A percentile compares a stretch with the other conserved stretches of the same genome.
Evolutionary conservation across 164 flowering plant species (phyloP).

Genomic region (Buxus sempervirens): DNA sequence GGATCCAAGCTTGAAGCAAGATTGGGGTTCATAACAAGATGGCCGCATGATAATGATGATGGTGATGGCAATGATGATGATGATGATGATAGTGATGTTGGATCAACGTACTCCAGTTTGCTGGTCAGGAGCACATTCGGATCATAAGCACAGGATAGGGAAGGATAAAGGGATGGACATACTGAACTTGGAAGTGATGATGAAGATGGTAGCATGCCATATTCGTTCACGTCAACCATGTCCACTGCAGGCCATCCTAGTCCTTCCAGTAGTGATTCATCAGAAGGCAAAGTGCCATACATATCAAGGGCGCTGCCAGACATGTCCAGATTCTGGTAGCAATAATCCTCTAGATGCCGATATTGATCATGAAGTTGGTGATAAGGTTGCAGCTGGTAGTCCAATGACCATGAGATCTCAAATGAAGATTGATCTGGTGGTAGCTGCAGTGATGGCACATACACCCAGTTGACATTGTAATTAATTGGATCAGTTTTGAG

Average conservation of each 20-base stretch:
- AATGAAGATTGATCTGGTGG: conserved; percentile 11
- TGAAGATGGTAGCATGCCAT: conserved; percentile 19
- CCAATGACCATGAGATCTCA: conserved; percentile 25
- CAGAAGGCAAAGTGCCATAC: conserved; percentile 2
- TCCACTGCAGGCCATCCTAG: conserved; percentile 25
- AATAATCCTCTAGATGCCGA: conserved; percentile 6
- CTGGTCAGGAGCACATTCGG: conserved; percentile 6
- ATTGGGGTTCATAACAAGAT: conserved; percentile 32
- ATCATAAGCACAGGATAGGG: conserved; percentile 10
- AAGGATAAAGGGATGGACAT: conserved; percentile 18
- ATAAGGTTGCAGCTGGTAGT: conserved; percentile 12
- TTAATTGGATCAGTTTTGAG: conserved; percentile 13
- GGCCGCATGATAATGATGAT: conserved; percentile 19
- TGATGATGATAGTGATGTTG: conserved; percentile 21
- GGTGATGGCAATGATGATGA: conserved; percentile 29
- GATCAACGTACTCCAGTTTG: conserved; percentile 31
- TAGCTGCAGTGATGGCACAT: conserved; percentile 11
- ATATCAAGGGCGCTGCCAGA: conserved; percentile 11
- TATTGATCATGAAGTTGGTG: too few relatives aligned
- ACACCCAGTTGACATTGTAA: conserved; percentile 14
- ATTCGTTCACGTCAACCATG: conserved; percentile 16
- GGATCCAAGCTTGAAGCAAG: conserved; percentile 29
- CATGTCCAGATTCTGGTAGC: background rate
- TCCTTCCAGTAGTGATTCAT: conserved; percentile 11
- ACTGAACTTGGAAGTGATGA: conserved; percentile 20